Evolutionary conservation across 106 monocot species (phyloP).

Genomic region (Dendrobium catenatum): DNA sequence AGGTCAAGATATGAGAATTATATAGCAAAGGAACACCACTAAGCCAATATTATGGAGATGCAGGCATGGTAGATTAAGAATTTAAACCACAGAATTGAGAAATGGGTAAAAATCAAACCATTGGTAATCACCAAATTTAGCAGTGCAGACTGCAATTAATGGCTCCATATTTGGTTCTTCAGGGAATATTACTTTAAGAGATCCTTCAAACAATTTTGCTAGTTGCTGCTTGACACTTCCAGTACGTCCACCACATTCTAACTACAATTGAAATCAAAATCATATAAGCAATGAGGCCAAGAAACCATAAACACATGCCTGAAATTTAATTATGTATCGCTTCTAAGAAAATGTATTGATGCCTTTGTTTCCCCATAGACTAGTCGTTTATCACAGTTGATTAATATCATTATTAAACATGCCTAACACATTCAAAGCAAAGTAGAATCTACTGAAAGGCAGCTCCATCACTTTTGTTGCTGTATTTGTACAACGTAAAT

Average conservation of each 20-base stretch:
- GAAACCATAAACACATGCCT: neutral
- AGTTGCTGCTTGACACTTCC: constrained; percentile 72
- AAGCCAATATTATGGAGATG: neutral
- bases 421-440: neutral
- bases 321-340: neutral
- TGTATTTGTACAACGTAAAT: neutral
- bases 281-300: neutral
- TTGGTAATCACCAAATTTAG: constrained; percentile 84
- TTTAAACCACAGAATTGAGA: neutral
- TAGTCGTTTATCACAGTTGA: neutral
- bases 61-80: neutral
- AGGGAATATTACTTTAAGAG: constrained; percentile 42
- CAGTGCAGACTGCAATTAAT: constrained; percentile 44
- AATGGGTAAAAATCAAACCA: constrained; percentile 40
- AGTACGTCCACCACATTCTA: constrained; percentile 16
- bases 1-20: neutral
- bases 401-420: neutral
- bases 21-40: constrained; percentile 1
- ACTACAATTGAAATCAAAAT: constrained; percentile 3
- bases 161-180: constrained; percentile 50
- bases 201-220: constrained; percentile 41
- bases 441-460: neutral
- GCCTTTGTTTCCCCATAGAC: neutral
- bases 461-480: neutral
- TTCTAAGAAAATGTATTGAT: neutral